A percentile compares a stretch with the other conserved stretches of the same genome.
These are phyloP conservation scores for Hypoxylon sp. DNA, from an alignment of 2,329 filamentous ascomycete genomes.

Conservation along the genomic window DNA sequence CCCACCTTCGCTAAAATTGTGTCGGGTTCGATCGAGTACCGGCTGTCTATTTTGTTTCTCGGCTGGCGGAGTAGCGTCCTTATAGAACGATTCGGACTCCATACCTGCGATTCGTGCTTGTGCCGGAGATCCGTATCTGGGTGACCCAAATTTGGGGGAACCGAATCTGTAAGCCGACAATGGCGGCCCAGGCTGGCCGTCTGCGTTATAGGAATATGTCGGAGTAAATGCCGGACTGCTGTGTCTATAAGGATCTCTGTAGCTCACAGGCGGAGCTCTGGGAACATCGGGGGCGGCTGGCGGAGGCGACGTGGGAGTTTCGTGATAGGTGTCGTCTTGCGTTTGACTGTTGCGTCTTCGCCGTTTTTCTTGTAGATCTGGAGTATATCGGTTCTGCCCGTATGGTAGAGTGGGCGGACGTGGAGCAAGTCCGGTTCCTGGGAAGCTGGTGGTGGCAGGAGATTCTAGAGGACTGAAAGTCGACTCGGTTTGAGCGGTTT, in stretches of 20 bases:
- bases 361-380: conserved; percentile 62
- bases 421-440: conserved; percentile 68
- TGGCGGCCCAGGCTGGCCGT: conserved; percentile 53
- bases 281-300: conserved; percentile 74
- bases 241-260: conserved; percentile 65
- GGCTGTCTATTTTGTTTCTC: conserved; percentile 49
- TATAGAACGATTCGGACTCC: conserved; percentile 57
- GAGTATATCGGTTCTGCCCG: conserved; percentile 60
- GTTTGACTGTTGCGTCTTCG: conserved; percentile 61
- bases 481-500: conserved; percentile 71
- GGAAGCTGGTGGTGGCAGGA: conserved; percentile 67
- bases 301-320: conserved; percentile 52
- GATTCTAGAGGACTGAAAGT: conserved; percentile 72
- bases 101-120: conserved; percentile 46
- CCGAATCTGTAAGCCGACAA: conserved; percentile 48
- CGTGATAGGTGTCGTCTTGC: conserved; percentile 60
- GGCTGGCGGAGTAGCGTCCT: conserved; percentile 46
- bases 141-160: conserved; percentile 46
- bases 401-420: conserved; percentile 72
- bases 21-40: conserved; percentile 51
- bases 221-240: conserved; percentile 54
- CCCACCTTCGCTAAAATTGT: conserved; percentile 52
- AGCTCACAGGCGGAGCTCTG: conserved; percentile 71
- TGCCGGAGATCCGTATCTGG: conserved; percentile 40
- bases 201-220: conserved; percentile 53